Percentiles rank a stretch among this genome's conserved stretches.
Evolutionary conservation across 2,329 filamentous ascomycete species (phyloP).

Genomic region (Teratosphaeria nubilosa): DNA sequence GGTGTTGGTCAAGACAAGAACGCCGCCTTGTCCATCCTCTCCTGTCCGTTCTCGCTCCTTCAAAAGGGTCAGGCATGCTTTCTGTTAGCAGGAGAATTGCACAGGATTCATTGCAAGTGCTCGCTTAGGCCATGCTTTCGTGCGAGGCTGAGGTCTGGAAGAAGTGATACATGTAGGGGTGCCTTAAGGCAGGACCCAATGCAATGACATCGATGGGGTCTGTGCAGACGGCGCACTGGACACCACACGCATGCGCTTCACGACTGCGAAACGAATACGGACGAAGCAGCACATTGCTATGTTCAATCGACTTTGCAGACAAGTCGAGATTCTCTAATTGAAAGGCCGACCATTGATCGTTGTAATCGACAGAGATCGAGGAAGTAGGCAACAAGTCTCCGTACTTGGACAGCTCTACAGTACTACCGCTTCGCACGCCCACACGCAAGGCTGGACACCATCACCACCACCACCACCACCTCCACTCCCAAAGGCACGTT

Average conservation of each 20-base stretch:
- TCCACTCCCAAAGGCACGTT: background rate
- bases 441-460: background rate
- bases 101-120: too few relatives aligned
- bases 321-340: background rate
- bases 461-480: too few relatives aligned
- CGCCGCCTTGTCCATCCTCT: too few relatives aligned
- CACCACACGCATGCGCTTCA: background rate
- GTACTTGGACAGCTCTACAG: background rate
- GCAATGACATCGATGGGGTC: background rate
- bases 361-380: background rate
- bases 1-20: too few relatives aligned
- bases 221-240: background rate
- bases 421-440: background rate
- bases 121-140: too few relatives aligned
- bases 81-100: too few relatives aligned
- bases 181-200: background rate
- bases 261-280: background rate
- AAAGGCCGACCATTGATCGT: background rate
- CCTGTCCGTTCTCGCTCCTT: too few relatives aligned
- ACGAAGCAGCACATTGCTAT: background rate
- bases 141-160: background rate
- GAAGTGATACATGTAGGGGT: background rate
- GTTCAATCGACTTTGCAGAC: background rate
- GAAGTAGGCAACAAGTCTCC: background rate
- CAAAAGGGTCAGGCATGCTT: too few relatives aligned